Evolutionary conservation across 2,329 filamentous ascomycete genomes (phyloP).

Genomic region (Microsporum canis): DNA sequence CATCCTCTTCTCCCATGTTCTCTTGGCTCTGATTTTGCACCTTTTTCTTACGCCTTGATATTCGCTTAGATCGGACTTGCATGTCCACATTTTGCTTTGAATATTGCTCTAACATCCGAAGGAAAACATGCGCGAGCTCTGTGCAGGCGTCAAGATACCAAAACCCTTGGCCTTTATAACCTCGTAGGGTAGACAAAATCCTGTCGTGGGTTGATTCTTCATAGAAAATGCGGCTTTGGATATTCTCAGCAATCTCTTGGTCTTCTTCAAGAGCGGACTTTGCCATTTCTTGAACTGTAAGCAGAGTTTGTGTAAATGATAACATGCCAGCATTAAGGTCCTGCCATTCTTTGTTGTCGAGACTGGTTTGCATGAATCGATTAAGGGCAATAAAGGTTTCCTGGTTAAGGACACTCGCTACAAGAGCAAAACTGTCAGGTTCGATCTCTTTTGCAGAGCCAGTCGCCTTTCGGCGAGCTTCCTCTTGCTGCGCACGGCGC

Average conservation of each 20-base stretch:
- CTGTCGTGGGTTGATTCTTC: constrained; percentile 89
- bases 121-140: constrained; percentile 80
- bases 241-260: constrained; percentile 95
- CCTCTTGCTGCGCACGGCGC: constrained; percentile 51
- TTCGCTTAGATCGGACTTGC: constrained; percentile 73
- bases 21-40: constrained; percentile 48
- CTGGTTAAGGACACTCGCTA: constrained; percentile 84
- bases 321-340: constrained; percentile 80
- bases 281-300: constrained; percentile 88
- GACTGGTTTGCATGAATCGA: constrained; percentile 63
- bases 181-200: constrained; percentile 64
- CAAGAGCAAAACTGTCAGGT: constrained; percentile 67
- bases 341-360: constrained; percentile 76
- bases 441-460: constrained; percentile 44
- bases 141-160: constrained; percentile 87
- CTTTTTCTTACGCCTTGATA: constrained; percentile 59
- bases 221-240: constrained; percentile 94
- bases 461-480: constrained; percentile 40
- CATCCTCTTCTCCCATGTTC: constrained; percentile 24
- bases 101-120: constrained; percentile 83
- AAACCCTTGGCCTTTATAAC: constrained; percentile 89
- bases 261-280: constrained; percentile 80
- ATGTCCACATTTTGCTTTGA: constrained; percentile 91
- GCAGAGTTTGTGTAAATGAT: constrained; percentile 86
- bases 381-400: constrained; percentile 88